Evolutionary conservation across 2,329 filamentous ascomycete species (phyloP).

Genomic region (Xylariales sp.): DNA sequence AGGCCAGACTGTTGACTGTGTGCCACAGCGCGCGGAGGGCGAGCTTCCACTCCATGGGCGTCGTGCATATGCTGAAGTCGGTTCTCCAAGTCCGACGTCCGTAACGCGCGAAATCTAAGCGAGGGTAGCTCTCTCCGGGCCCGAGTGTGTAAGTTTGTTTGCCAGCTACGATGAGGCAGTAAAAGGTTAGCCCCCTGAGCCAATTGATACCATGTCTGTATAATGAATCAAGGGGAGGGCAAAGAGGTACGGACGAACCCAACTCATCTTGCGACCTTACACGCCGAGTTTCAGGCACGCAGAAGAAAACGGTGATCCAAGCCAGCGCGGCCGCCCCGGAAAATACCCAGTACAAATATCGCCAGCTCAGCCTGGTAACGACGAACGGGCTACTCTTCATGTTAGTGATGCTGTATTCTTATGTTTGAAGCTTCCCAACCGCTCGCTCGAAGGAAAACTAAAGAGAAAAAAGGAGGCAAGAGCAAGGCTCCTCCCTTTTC

Average conservation of each 20-base stretch:
- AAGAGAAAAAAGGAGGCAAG: too few species aligned
- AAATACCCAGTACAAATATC: constrained; percentile 29
- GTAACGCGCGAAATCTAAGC: constrained; percentile 21
- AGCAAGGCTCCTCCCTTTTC: too few species aligned
- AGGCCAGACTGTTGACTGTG: constrained; percentile 24
- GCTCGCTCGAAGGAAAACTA: too few species aligned
- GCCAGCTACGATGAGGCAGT: constrained; percentile 9
- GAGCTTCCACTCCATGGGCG: constrained; percentile 20
- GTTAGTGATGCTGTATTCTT: too few species aligned
- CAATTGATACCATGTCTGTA: too few species aligned
- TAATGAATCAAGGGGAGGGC: too few species aligned
- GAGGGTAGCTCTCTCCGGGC: constrained; percentile 20
- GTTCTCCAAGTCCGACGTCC: constrained; percentile 22
- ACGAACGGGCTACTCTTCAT: constrained; percentile 20
- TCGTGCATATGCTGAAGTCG: constrained; percentile 26
- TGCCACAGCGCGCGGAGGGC: constrained; percentile 19
- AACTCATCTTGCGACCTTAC: constrained; percentile 23
- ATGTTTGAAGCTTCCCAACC: too few species aligned
- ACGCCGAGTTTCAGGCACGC: constrained; percentile 30
- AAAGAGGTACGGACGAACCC: constrained; percentile 8
- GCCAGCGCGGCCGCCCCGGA: constrained; percentile 23
- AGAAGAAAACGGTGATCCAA: constrained; percentile 26
- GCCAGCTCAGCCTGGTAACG: constrained; percentile 25
- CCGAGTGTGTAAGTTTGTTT: constrained; percentile 16
- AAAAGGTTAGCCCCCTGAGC: background rate